Evolutionary conservation across 352 stramenopile species (phyloP).

Genomic region (Globisporangium middletonii): DNA sequence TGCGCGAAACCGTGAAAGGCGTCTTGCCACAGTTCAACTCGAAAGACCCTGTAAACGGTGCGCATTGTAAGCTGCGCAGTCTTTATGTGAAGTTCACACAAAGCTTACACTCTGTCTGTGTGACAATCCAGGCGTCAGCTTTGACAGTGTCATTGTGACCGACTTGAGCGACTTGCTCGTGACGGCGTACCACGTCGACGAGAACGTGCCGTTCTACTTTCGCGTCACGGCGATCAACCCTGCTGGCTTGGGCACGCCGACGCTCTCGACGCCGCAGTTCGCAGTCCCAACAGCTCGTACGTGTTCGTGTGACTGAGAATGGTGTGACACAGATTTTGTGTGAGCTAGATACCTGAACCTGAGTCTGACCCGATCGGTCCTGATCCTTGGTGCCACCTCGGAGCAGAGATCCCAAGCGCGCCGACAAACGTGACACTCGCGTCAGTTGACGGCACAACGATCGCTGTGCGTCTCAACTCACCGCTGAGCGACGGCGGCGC

Average conservation of each 20-base stretch:
- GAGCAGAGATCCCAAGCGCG: constrained; percentile 44
- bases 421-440: constrained; percentile 71
- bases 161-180: constrained; percentile 84
- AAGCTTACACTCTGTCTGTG: neutral
- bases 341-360: too few relatives aligned
- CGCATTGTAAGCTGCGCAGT: neutral
- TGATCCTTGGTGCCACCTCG: neutral
- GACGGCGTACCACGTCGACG: constrained; percentile 81
- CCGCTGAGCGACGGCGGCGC: constrained; percentile 84
- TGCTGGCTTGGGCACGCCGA: constrained; percentile 54
- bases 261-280: constrained; percentile 80
- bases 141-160: constrained; percentile 84
- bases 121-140: constrained; percentile 46
- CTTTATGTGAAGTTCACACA: neutral
- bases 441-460: constrained; percentile 84
- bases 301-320: constrained; percentile 3
- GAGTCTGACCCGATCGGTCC: too few relatives aligned
- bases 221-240: constrained; percentile 91
- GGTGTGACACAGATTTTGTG: too few relatives aligned
- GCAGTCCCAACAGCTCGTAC: constrained; percentile 78
- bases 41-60: constrained; percentile 74
- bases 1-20: constrained; percentile 72
- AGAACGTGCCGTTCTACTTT: constrained; percentile 95
- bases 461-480: constrained; percentile 72
- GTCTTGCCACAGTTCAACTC: constrained; percentile 90